Evolutionary conservation across 2,329 filamentous ascomycete species (phyloP), one percentile per base, ranked within the genome.

Genomic region (Truncatella angustata): DNA sequence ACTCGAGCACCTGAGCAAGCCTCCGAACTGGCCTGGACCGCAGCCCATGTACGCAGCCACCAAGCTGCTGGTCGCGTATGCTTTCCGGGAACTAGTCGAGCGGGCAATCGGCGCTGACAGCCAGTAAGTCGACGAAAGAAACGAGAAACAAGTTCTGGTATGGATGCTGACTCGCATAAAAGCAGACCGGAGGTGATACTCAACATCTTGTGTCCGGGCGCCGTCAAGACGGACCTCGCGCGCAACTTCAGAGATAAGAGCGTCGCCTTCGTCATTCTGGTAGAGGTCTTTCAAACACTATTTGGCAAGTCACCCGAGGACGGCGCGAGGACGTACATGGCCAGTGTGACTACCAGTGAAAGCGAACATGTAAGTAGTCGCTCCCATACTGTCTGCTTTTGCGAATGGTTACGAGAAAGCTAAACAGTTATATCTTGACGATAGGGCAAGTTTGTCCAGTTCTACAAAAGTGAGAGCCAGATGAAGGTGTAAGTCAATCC

Each of bases 131-230:
- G 10, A 16, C 9, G 21, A n/a, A n/a, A 44, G 18, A 14, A 11
- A 23, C 20, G 24, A 21, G 23, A 21, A 21, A 44, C 1, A 12
- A 9, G 23, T 24, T 7, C 9, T 14, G 18, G 16, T 11, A 32
- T 1, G 23, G 14, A 21, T 20, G 18, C 18, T 49, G 23, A 24
- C 32, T 2, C 6, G 24, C 23, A 1, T 4, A 23, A 16, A 12
- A 32, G 14, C 12, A 63, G 61, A 6, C 63, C 63, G 4, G 54
- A 63, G 20, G 63, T 65, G 36, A 59, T 66, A 37, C 20, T 66
- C 48, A 65, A 66, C 44, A 61, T 58, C 5, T 48, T 60, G 42
- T 66, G 61, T 21, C 63, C 64, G 1, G 65, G 65, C 16, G 28
- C 62, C 10, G 59, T 65, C 3, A 49, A 49, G 10, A 59, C 65